These are phyloP conservation scores for Austroboletus olivaceoglutinosus DNA, from an alignment of 1,284 basidiomycete genomes.

Conservation along the genomic window DNA sequence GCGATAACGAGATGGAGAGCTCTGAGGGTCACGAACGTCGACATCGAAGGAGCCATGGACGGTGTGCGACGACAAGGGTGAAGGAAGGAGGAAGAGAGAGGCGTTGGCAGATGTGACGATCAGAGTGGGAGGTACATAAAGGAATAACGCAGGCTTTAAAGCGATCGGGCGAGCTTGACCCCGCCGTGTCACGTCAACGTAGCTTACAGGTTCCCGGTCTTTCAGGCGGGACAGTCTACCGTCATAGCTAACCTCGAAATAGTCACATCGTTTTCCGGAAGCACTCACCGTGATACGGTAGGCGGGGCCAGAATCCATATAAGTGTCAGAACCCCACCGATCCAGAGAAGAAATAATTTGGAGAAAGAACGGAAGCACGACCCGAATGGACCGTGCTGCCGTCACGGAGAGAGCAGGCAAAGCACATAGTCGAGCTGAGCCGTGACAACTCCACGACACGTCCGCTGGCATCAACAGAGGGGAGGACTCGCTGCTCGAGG, in stretches of 20 bases:
- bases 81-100: slow-evolving; percentile 4
- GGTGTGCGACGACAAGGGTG: slow-evolving; percentile 10
- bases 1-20: slow-evolving; percentile 65
- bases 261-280: slow-evolving; percentile 17
- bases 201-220: slow-evolving; percentile 1
- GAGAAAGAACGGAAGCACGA: slow-evolving; percentile 11
- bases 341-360: slow-evolving; percentile 10
- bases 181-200: slow-evolving; percentile 11
- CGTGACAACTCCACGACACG: not conserved
- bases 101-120: slow-evolving; percentile 2
- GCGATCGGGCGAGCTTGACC: not conserved
- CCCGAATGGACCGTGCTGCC: not conserved
- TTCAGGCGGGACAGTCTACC: not conserved
- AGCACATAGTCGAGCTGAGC: too few relatives aligned
- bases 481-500: not conserved
- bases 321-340: slow-evolving; percentile 21
- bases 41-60: slow-evolving; percentile 17
- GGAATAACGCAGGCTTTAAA: slow-evolving; percentile 16
- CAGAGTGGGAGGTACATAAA: slow-evolving; percentile 1
- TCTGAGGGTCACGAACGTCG: slow-evolving; percentile 61
- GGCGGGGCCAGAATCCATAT: slow-evolving; percentile 9
- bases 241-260: slow-evolving; percentile 8
- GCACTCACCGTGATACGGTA: slow-evolving; percentile 4
- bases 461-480: not conserved
- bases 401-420: not conserved